Percentiles rank a stretch among this genome's conserved stretches.
Conservation (phyloP, 163 green algal species). For the Dunaliella salina region DNA sequence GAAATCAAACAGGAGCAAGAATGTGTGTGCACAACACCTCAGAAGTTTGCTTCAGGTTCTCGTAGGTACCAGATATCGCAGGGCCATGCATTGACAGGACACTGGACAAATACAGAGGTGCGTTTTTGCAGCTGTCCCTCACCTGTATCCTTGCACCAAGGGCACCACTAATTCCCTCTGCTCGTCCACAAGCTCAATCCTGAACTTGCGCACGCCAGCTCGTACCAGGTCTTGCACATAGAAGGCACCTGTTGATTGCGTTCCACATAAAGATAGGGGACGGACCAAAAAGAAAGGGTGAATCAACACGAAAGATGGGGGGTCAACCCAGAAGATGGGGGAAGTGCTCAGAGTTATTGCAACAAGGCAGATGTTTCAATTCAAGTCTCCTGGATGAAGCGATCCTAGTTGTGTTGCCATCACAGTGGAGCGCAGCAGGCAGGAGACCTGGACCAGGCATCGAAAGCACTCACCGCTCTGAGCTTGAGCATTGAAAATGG, state of each 20-base stretch:
- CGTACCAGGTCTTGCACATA: slow-evolving; percentile 43
- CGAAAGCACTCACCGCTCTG: slow-evolving; percentile 41
- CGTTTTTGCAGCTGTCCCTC: too few relatives aligned
- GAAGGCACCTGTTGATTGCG: slow-evolving; percentile 29
- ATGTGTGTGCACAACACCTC: background rate
- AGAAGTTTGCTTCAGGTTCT: background rate
- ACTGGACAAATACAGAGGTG: background rate
- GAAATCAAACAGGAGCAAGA: background rate
- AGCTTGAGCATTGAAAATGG: slow-evolving; percentile 75
- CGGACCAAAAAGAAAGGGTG: too few relatives aligned
- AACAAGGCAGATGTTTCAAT: too few relatives aligned
- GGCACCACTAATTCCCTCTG: slow-evolving; percentile 43
- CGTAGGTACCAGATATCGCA: too few relatives aligned
- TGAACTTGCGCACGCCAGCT: slow-evolving; percentile 44
- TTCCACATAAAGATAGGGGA: too few relatives aligned
- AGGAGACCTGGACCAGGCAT: too few relatives aligned
- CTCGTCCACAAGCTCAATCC: slow-evolving; percentile 83
- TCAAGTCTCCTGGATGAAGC: too few relatives aligned
- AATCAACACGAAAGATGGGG: too few relatives aligned
- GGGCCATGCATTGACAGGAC: background rate
- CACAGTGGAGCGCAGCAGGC: too few relatives aligned
- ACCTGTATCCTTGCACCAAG: slow-evolving; percentile 65
- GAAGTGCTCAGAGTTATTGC: too few relatives aligned
- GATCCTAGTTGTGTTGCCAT: too few relatives aligned
- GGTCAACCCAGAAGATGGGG: too few relatives aligned